Evolutionary conservation across 192 early-diverging fungal species (phyloP).

Genomic region (Backusella psychrophila): DNA sequence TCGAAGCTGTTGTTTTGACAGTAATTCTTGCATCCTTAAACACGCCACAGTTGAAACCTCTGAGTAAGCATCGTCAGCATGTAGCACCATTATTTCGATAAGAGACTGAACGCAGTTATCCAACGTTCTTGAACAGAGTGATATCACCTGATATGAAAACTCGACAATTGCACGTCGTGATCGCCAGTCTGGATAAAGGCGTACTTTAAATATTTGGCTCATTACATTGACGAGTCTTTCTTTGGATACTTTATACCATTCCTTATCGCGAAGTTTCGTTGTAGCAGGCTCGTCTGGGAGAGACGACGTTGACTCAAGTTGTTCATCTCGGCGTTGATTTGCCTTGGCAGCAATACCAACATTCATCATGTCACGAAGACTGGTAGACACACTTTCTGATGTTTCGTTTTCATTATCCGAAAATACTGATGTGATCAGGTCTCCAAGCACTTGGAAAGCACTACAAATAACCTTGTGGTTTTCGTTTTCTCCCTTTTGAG

Average conservation of each 20-base stretch:
- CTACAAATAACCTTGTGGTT: constrained; percentile 33
- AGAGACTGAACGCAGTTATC: constrained; percentile 29
- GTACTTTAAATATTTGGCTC: constrained; percentile 24
- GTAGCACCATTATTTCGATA: constrained; percentile 37
- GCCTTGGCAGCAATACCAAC: neutral
- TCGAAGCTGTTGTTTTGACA: neutral
- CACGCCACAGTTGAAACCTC: constrained; percentile 25
- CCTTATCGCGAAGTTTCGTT: constrained; percentile 12
- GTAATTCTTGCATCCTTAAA: constrained; percentile 19
- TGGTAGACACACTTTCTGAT: neutral
- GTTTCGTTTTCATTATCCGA: constrained; percentile 24
- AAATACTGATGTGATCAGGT: constrained; percentile 31
- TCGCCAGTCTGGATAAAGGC: constrained; percentile 35
- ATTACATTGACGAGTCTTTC: constrained; percentile 24
- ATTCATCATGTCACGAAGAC: neutral
- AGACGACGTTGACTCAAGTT: neutral
- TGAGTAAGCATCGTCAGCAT: constrained; percentile 34
- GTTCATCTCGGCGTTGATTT: neutral
- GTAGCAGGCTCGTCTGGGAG: neutral
- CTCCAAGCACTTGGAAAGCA: constrained; percentile 25
- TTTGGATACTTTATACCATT: constrained; percentile 32
- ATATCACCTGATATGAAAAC: constrained; percentile 32
- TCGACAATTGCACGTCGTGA: constrained; percentile 36
- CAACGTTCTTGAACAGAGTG: constrained; percentile 28
- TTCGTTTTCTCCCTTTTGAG: constrained; percentile 36